A percentile compares a stretch with the other conserved stretches of the same genome.
Conservation (phyloP, 305 asterid species). For the Ilex paraguariensis region DNA sequence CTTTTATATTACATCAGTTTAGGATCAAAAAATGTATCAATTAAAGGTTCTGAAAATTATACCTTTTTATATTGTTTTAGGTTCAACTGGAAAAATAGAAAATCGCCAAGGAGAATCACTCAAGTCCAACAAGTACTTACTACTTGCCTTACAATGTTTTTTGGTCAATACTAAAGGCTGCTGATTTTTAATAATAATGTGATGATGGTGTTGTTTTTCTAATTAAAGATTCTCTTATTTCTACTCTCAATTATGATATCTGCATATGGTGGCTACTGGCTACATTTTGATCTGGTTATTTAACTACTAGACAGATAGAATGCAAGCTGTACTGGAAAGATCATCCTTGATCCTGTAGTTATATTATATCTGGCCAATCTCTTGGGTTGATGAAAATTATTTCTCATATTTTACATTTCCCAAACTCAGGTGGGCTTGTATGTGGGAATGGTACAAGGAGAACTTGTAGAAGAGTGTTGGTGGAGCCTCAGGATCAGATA, state of each 20-base stretch:
- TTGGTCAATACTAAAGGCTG: not conserved
- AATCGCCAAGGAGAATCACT: constrained; percentile 3
- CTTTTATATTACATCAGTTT: not conserved
- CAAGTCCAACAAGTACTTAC: constrained; percentile 11
- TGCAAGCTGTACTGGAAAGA: not conserved
- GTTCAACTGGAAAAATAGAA: constrained; percentile 7
- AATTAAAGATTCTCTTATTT: no score
- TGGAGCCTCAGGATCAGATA: no score
- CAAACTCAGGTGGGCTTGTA: no score
- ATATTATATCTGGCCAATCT: no score
- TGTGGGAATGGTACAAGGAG: no score
- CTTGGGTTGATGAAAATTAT: no score
- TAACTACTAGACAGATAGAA: not conserved
- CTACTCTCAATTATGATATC: not conserved
- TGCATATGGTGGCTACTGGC: not conserved
- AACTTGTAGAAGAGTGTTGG: no score
- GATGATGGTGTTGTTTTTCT: not conserved
- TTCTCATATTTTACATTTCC: no score
- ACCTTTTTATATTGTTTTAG: constrained; percentile 3
- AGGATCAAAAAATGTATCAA: no score
- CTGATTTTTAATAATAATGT: not conserved
- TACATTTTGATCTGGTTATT: not conserved
- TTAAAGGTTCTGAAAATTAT: not conserved
- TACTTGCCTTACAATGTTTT: constrained; percentile 1
- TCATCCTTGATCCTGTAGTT: not conserved